These are phyloP conservation scores for Leptographium wingfieldii DNA, from an alignment of 2,329 filamentous ascomycete species.

Conservation along the genomic window DNA sequence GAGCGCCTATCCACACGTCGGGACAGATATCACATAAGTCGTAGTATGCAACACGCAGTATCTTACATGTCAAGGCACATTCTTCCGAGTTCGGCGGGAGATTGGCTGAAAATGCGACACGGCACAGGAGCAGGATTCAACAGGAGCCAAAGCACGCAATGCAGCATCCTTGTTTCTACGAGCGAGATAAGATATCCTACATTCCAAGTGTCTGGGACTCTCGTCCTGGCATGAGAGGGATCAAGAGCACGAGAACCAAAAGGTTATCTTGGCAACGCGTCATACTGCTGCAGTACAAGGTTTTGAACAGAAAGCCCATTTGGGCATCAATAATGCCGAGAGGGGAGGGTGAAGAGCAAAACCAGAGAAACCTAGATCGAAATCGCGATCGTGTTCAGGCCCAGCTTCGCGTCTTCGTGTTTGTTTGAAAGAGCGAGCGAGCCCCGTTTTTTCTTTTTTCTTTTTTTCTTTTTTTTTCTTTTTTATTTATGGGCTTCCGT, in stretches of 20 bases:
- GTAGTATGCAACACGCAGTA: too few relatives aligned
- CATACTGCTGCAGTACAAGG: neutral
- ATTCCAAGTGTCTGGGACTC: neutral
- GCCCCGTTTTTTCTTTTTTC: neutral
- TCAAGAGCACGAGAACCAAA: neutral
- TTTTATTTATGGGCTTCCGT: neutral
- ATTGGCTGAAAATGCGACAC: neutral
- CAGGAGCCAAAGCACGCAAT: too few relatives aligned
- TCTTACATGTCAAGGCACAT: neutral
- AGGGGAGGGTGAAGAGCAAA: neutral
- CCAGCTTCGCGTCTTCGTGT: conserved; percentile 2
- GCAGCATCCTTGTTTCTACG: neutral
- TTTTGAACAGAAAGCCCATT: neutral
- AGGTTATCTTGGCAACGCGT: neutral
- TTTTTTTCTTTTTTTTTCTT: too few relatives aligned
- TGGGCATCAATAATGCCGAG: neutral
- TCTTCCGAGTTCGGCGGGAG: neutral
- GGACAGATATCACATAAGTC: neutral
- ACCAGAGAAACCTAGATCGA: neutral
- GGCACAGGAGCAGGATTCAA: too few relatives aligned
- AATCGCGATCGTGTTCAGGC: neutral
- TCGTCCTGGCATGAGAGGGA: neutral
- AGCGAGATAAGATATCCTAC: neutral
- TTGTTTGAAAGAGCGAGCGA: neutral
- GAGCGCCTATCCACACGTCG: neutral